These are phyloP conservation scores for Calonectria hongkongensis DNA, from an alignment of 2,329 filamentous ascomycete genomes.

Conservation along the genomic window DNA sequence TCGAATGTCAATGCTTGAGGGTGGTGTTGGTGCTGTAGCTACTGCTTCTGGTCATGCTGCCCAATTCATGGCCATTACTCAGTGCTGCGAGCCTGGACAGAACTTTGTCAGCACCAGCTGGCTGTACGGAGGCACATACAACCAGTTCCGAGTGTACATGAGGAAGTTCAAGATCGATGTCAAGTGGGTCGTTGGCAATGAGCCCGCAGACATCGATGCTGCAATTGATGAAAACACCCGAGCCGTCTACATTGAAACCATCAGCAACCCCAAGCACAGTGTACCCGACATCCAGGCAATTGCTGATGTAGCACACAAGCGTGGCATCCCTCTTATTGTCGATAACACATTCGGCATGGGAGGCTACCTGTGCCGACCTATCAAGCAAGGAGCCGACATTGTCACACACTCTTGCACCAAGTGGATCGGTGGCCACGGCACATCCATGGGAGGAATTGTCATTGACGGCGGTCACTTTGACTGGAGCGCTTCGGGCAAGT, in stretches of 20 bases:
- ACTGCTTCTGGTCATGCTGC: constrained; percentile 20
- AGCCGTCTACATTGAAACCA: constrained; percentile 91
- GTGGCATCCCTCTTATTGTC: constrained; percentile 80
- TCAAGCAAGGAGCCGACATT: constrained; percentile 82
- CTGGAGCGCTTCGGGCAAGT: constrained; percentile 79
- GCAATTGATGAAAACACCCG: constrained; percentile 94
- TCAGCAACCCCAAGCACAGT: constrained; percentile 94
- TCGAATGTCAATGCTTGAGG: constrained; percentile 56
- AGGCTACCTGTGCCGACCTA: constrained; percentile 79
- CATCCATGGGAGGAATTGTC: constrained; percentile 81
- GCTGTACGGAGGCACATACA: constrained; percentile 95
- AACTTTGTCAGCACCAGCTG: constrained; percentile 94
- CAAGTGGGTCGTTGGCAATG: constrained; percentile 87
- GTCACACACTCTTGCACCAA: constrained; percentile 83
- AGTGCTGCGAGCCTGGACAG: constrained; percentile 89
- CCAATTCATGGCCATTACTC: constrained; percentile 90
- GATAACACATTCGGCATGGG: constrained; percentile 83
- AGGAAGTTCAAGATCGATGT: constrained; percentile 82
- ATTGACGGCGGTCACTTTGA: constrained; percentile 83
- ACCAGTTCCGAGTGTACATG: constrained; percentile 93
- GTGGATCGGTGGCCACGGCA: constrained; percentile 85
- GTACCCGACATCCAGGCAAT: constrained; percentile 93
- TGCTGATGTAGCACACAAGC: constrained; percentile 82
- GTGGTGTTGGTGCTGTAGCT: constrained; percentile 18
- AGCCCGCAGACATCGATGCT: constrained; percentile 83